phyloP scores from a whole-genome alignment of 176 grass and related monocot species.

The Sorghum bicolor region Sorghum_bicolor_NCBIv3 NC_012872.2:1910501-1911000 shows the following conservation, averaged over 20 bases:
- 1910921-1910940: too few relatives aligned
- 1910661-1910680: not conserved
- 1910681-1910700: conserved; percentile 5
- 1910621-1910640: not conserved
- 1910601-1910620: not conserved
- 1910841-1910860: not conserved
- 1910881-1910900: too few relatives aligned
- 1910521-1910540: not conserved
- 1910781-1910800: conserved; percentile 46
- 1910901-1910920: too few relatives aligned
- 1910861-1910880: too few relatives aligned
- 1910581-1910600: too few relatives aligned
- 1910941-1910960: too few relatives aligned
- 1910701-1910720: conserved; percentile 4
- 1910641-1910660: not conserved
- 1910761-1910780: conserved; percentile 80
- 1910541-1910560: conserved; percentile 8
- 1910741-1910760: conserved; percentile 85
- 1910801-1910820: not conserved
- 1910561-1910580: not conserved
- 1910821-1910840: not conserved
- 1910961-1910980: too few relatives aligned
- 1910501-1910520: not conserved
- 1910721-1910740: conserved; percentile 87
- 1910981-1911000: too few relatives aligned